These are phyloP conservation scores for Cucurbita moschata DNA, from an alignment of 306 rosid genomes.

Conservation along the genomic window DNA sequence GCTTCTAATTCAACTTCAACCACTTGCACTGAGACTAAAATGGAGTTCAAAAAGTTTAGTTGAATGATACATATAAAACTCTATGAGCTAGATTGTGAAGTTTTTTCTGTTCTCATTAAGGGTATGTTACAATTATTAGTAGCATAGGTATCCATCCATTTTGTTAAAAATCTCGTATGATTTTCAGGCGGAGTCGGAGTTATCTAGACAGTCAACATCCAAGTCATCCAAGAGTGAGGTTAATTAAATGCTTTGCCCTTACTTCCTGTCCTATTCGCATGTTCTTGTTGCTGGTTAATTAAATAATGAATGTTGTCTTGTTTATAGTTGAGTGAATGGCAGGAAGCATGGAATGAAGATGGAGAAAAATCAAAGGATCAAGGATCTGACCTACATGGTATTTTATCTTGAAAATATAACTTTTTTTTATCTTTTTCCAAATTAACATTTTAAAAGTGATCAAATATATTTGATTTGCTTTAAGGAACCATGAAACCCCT, in stretches of 20 bases:
- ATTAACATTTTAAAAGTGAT: not conserved
- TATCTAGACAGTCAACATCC: conserved; percentile 41
- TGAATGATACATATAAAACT: not conserved
- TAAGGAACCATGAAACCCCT: not conserved
- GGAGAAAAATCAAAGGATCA: conserved; percentile 23
- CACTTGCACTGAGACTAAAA: not conserved
- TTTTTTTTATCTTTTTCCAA: not conserved
- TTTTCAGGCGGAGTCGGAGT: conserved; percentile 49
- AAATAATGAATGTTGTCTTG: not conserved
- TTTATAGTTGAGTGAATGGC: conserved; percentile 66
- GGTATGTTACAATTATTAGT: not conserved
- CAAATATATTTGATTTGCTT: not conserved
- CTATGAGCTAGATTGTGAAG: not conserved
- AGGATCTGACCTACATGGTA: conserved; percentile 41
- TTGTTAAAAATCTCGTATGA: not conserved
- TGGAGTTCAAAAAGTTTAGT: not conserved
- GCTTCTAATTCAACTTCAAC: not conserved
- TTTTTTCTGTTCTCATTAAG: not conserved
- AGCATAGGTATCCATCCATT: not conserved
- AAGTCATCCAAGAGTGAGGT: conserved; percentile 41
- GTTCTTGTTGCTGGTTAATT: conserved; percentile 9
- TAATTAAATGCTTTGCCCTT: conserved; percentile 8
- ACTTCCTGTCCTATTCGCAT: not conserved
- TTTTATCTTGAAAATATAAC: not conserved
- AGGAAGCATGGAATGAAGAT: conserved; percentile 76